Evolutionary conservation across 1,284 basidiomycete species (phyloP).

Genomic region (Naganishia albida): DNA sequence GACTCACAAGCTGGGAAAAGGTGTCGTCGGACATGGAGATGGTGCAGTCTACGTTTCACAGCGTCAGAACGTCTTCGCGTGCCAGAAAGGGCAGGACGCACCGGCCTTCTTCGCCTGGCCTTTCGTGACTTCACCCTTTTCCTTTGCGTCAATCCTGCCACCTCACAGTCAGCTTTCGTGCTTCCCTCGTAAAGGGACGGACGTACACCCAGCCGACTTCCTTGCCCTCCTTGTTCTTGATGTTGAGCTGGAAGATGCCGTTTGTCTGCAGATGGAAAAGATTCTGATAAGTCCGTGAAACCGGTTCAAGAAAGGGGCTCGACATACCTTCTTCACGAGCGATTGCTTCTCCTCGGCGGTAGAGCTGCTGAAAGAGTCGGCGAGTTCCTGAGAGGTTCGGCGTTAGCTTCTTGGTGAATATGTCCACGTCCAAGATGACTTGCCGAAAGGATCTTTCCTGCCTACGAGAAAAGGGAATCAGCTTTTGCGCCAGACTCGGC

Average conservation of each 20-base stretch:
- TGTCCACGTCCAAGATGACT: background rate
- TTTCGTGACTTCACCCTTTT: constrained; percentile 76
- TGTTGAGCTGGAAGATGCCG: constrained; percentile 84
- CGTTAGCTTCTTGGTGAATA: background rate
- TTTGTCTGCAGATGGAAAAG: constrained; percentile 65
- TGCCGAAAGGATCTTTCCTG: constrained; percentile 14
- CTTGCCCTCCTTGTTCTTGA: constrained; percentile 67
- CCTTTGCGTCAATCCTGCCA: constrained; percentile 89
- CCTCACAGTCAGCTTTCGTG: constrained; percentile 36
- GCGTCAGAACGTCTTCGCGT: background rate
- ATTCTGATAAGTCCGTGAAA: background rate
- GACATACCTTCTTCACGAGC: constrained; percentile 27
- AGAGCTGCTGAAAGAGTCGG: constrained; percentile 12
- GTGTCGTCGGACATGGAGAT: constrained; percentile 49
- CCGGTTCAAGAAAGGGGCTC: background rate
- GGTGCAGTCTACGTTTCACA: constrained; percentile 55
- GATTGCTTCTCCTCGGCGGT: constrained; percentile 30
- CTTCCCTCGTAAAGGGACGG: background rate
- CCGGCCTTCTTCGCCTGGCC: constrained; percentile 65
- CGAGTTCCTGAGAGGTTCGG: constrained; percentile 3
- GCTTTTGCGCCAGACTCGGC: background rate
- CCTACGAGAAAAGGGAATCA: background rate
- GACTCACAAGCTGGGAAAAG: constrained; percentile 24
- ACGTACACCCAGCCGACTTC: constrained; percentile 67
- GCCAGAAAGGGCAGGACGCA: too few relatives aligned